These are phyloP conservation scores for Chlamydomonas incerta DNA, from an alignment of 139 green algal genomes.

Conservation along the genomic window DNA sequence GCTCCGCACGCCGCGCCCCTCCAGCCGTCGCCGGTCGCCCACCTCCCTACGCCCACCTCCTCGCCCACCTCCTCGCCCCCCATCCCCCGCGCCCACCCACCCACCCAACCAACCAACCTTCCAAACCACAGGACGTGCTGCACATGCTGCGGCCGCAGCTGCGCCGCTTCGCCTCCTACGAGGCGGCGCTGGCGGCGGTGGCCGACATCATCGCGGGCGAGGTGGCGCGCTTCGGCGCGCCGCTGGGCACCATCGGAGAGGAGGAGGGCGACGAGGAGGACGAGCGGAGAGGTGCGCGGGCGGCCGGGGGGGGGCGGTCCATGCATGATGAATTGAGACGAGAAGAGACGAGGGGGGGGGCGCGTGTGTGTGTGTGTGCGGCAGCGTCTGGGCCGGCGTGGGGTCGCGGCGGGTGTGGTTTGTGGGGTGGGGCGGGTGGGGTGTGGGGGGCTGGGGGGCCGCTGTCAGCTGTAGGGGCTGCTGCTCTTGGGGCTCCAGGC, in stretches of 20 bases:
- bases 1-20: too few relatives aligned
- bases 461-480: not conserved
- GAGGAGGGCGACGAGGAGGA: slow-evolving; percentile 54
- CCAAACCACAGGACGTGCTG: slow-evolving; percentile 86
- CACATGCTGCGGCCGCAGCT: slow-evolving; percentile 78
- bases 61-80: too few relatives aligned
- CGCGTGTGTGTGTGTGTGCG: not conserved
- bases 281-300: slow-evolving; percentile 36
- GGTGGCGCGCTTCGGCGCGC: slow-evolving; percentile 42
- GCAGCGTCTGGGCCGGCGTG: too few relatives aligned
- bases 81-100: too few relatives aligned
- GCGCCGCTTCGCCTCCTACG: slow-evolving; percentile 65
- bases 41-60: too few relatives aligned
- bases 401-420: not conserved
- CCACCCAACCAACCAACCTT: too few relatives aligned
- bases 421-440: slow-evolving; percentile 7
- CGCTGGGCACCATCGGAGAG: slow-evolving; percentile 52
- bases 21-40: too few relatives aligned
- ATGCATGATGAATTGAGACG: too few relatives aligned
- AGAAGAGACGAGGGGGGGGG: not conserved
- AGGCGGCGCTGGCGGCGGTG: slow-evolving; percentile 72
- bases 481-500: too few relatives aligned
- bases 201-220: slow-evolving; percentile 67
- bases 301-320: not conserved
- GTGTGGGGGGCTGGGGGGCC: slow-evolving; percentile 1